Base-by-base conservation (phyloP, 345 rosid species). In the Populus euphratica region DNA sequence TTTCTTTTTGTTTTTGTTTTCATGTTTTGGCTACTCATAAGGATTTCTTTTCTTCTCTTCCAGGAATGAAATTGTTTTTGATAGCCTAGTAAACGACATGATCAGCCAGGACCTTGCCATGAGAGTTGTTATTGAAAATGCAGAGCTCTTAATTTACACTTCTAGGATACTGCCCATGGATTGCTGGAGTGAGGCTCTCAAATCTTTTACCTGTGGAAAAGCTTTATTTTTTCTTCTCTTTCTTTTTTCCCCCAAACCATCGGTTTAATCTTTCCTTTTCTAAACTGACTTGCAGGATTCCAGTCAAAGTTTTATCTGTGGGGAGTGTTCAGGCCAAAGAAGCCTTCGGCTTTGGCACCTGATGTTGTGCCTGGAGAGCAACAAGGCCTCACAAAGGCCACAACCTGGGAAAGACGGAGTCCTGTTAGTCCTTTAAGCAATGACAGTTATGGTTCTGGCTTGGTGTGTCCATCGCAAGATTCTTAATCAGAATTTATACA, bases 241-340 rank as follows among this genome's bases (percentile, higher is more conserved):
- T n/a, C 10, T 29, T 10, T 16, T 69, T 44, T 8, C 6, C 36
- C 25, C 25, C 17, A 10, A 5, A 59, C 44, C 23, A 63, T 21
- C 5, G 25, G 20, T 47, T 23, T 54, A 43, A 16, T 54, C 39
- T 35, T 20, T 17, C 29, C 2, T 50, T n/a, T 21, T 41, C 50
- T 25, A 67, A 41, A 67, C 33, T 69, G 27, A 35, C 18, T 44
- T 87, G 81, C 91, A 93, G 94, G 83, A 71, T 87, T 86, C 62
- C 84, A 83, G 69, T 73, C 79, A 50, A 90, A 86, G 77, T 83
- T 81, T 33, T 93, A 86, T 85, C 50, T 90, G 77, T 91, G 97
- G 98, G 93, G 97, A 8, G 90, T 85, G 75, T 93, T 90, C 82
- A 91, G 84, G 80, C 75, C 77, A 23, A 88, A 84, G 86, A 68